Evolutionary conservation across 2,329 filamentous ascomycete genomes (phyloP).

Genomic region (Botrytis galanthina): DNA sequence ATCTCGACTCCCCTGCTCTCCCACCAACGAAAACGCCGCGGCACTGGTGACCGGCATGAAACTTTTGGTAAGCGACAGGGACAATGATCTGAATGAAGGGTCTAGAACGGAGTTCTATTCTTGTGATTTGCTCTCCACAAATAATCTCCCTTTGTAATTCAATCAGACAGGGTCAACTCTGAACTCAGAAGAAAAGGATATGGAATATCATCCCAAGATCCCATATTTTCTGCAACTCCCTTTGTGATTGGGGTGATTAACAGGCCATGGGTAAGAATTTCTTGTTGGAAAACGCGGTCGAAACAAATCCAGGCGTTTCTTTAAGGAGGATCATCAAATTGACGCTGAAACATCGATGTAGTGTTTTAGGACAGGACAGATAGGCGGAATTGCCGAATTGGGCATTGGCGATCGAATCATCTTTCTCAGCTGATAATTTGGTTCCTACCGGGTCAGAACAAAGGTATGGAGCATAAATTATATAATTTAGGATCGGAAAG

Average conservation of each 20-base stretch:
- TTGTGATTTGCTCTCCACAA: slow-evolving; percentile 2
- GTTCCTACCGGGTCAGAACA: background rate
- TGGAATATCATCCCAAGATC: background rate
- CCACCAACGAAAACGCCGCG: background rate
- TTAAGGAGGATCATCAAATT: background rate
- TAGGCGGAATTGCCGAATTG: background rate
- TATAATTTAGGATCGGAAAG: background rate
- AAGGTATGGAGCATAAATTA: background rate
- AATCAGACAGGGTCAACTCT: background rate
- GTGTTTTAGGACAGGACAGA: slow-evolving; percentile 1
- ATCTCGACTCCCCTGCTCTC: background rate
- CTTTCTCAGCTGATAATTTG: background rate
- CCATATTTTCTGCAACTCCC: background rate
- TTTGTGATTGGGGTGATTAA: background rate
- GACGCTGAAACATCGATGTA: slow-evolving; percentile 1
- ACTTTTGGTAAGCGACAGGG: background rate
- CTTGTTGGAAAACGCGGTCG: background rate
- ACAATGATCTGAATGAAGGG: background rate
- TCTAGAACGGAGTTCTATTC: background rate
- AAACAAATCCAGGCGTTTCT: slow-evolving; percentile 3
- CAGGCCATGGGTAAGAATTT: background rate
- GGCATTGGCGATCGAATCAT: background rate
- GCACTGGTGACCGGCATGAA: background rate
- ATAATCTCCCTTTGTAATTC: background rate
- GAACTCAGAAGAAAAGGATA: background rate